These are phyloP conservation scores for Gracilariopsis chorda DNA, from an alignment of 23 red algal genomes.

Conservation along the genomic window DNA sequence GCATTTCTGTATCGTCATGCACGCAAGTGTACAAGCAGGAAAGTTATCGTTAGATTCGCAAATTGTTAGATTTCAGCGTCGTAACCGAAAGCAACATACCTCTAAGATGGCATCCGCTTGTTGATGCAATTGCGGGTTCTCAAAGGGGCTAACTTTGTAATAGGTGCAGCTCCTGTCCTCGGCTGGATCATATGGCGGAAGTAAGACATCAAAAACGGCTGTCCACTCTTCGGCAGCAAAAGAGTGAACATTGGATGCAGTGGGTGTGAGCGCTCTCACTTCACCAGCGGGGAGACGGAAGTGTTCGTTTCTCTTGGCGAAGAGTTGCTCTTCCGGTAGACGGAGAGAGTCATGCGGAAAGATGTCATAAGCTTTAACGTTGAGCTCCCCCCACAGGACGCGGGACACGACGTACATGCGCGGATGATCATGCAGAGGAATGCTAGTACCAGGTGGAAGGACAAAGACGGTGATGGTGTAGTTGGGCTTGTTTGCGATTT, in stretches of 20 bases:
- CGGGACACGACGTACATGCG: slow-evolving; percentile 58
- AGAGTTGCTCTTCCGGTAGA: background rate
- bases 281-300: background rate
- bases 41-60: background rate
- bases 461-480: slow-evolving; percentile 62
- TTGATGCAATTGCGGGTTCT: background rate
- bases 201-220: slow-evolving; percentile 56
- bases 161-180: slow-evolving; percentile 23
- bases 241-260: slow-evolving; percentile 27
- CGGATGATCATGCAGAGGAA: slow-evolving; percentile 78
- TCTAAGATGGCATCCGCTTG: slow-evolving; percentile 8
- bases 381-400: slow-evolving; percentile 39
- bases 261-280: slow-evolving; percentile 18
- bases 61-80: too few relatives aligned
- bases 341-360: background rate
- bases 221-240: slow-evolving; percentile 48
- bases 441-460: slow-evolving; percentile 51
- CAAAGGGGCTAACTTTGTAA: background rate
- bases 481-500: slow-evolving; percentile 3
- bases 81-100: background rate
- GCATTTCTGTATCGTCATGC: background rate
- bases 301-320: background rate
- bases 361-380: slow-evolving; percentile 41
- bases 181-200: slow-evolving; percentile 33
- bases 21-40: background rate